Conservation (phyloP, 495 filamentous ascomycete species). For the Podospora tetraspora region DNA sequence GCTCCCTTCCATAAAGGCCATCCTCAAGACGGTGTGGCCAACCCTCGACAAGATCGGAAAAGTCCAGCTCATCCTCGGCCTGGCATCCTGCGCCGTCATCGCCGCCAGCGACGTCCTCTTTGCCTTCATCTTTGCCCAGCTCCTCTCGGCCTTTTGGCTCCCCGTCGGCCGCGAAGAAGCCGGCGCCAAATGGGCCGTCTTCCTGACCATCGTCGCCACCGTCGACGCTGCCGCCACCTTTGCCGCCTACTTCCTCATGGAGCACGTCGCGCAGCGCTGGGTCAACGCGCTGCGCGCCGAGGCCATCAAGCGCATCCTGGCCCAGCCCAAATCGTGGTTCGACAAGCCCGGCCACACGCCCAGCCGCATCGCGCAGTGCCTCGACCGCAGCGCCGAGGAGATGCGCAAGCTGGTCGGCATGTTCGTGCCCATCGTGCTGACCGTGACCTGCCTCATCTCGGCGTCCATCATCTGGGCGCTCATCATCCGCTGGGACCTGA, state of each 20-base stretch:
- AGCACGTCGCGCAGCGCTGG: conserved; percentile 72
- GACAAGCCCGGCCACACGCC: conserved; percentile 62
- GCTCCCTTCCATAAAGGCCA: conserved; percentile 45
- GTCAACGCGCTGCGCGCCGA: conserved; percentile 63
- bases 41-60: conserved; percentile 49
- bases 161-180: conserved; percentile 36
- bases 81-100: conserved; percentile 56
- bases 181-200: conserved; percentile 61
- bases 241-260: conserved; percentile 63
- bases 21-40: conserved; percentile 73
- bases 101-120: conserved; percentile 71
- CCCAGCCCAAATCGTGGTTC: conserved; percentile 83
- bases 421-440: conserved; percentile 65
- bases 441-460: conserved; percentile 57
- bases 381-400: conserved; percentile 83
- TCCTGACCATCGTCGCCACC: conserved; percentile 62
- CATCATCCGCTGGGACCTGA: conserved; percentile 71
- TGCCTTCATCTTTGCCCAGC: conserved; percentile 68
- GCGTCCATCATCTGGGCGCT: conserved; percentile 72
- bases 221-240: conserved; percentile 61
- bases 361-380: conserved; percentile 56
- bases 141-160: conserved; percentile 65
- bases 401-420: conserved; percentile 75
- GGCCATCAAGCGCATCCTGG: conserved; percentile 64
- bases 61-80: conserved; percentile 54